Base-by-base conservation (phyloP, 2,329 filamentous ascomycete genomes). In the Colletotrichum costaricense region DNA sequence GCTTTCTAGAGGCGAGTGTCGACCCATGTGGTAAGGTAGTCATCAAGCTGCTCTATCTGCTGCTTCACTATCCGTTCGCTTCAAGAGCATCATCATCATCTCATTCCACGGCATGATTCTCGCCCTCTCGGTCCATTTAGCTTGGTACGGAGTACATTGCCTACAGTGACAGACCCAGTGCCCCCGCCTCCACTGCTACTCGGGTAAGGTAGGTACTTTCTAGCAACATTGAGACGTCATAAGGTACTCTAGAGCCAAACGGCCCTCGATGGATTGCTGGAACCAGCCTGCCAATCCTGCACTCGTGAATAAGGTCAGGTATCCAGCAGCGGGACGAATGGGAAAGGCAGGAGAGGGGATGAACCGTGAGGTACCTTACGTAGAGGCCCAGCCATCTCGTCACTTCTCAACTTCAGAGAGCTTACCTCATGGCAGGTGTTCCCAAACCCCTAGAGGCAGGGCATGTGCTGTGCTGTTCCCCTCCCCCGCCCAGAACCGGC, bases 231-330 rank as follows among this genome's bases (percentile, higher is more conserved):
- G 60, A 60, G 70, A 70, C 70, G 70, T 65, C 60, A 73, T 73
- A 26, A 26, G 26, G 26, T 26, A 33, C 55, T 64, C 55, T 73
- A 73, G 70, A 67, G 67, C 49, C 67, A 70, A 73, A 73, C 67
- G 46, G 57, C 56, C 54, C 65, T 70, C 46, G 42, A 46, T 58
- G 70, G 46, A 57, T 66, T 57, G 42, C 67, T 70, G 26, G 70
- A 56, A 66, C 70, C 56, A 65, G 30, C 65, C 67, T 56, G 56
- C 67, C 70, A 70, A 73, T 72, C 66, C 66, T 56, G 26, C 19
- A n/a, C 28, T 46, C 56, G 38, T 30, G 63, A 59, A 46, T 38
- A 35, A 35, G 33, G 33, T 35, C 33, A 35, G 33, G 33, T 35
- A 52, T 54, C 65, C 38, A 59, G 64, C 52, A 59, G 64, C 28